Percentiles rank a stretch among this genome's conserved stretches.
phyloP scores from a whole-genome alignment of 202 grass and related monocot genomes.

The Hordeum pubiflorum region DNA sequence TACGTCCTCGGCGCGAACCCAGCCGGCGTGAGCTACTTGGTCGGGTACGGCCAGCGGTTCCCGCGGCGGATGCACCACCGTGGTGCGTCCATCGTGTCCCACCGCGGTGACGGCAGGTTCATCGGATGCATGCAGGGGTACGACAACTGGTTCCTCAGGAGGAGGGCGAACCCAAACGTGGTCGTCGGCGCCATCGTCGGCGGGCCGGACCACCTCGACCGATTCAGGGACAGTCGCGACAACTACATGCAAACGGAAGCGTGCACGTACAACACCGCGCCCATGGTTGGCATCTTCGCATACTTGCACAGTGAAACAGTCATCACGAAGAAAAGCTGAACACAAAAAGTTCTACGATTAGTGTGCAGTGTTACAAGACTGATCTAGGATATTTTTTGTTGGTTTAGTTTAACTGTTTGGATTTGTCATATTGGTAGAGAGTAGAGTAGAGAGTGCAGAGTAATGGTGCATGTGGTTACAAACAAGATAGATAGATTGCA shows the following conservation, averaged over 20 bases:
- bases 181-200: background rate
- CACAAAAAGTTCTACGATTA: too few species aligned
- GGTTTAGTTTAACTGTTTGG: background rate
- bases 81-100: conserved; percentile 58
- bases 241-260: background rate
- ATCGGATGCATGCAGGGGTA: background rate
- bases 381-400: background rate
- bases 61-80: conserved; percentile 62
- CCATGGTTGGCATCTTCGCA: background rate
- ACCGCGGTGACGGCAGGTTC: background rate
- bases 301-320: background rate
- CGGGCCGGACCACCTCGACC: background rate
- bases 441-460: background rate
- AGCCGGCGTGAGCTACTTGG: conserved; percentile 61
- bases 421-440: background rate
- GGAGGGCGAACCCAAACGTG: background rate
- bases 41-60: conserved; percentile 49
- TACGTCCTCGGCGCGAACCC: conserved; percentile 72
- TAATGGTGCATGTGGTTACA: background rate
- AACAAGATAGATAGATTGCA: background rate
- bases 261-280: background rate
- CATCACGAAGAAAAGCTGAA: background rate
- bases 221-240: background rate
- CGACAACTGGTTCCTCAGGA: background rate
- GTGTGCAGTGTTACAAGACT: background rate